Evolutionary conservation across 1,139 yeast species (phyloP), one percentile per base, ranked within the genome.

Genomic region (Hanseniaspora sp.): DNA sequence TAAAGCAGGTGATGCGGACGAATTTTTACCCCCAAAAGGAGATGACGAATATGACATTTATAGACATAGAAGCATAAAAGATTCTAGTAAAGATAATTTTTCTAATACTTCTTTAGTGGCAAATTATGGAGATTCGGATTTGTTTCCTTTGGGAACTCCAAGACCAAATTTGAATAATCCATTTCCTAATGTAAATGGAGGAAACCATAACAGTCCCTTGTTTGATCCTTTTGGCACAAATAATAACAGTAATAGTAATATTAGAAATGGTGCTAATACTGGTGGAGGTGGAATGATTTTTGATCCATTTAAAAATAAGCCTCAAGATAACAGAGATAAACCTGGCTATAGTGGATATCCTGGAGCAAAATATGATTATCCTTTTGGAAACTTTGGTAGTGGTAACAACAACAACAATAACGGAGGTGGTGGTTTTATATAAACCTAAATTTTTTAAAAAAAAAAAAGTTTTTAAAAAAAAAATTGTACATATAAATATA

Each of bases 331-430:
- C 42, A 58, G 59, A 23, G 59, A 63, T 11, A 57, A 59, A 43
- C 67, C 69, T 5, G 70, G 68, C 2, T 60, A 57, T 7, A 59
- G 58, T 7, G 66, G 63, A 54, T 68, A 71, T 12, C 73, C 73
- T 1, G 74, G 74, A 1, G 64, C 72, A n/a, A 65, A 69, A 31
- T 71, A 63, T 59, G 74, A 71, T 55, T 67, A 64, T 51, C 69
- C 70, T 30, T 65, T 58, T 52, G 69, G 69, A 12, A 56, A 60
- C 30, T 29, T 44, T 5, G 34, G 55, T 13, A 49, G 39, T 17
- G 61, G 59, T 9, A 48, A 28, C 15, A 30, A 18, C 5, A 40
- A 34, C 17, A 33, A 30, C 31, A 23, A 23, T 23, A 23, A 23
- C 23, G 15, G 34, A 42, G 59, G 61, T 7, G 54, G 46, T 17